phyloP scores from a whole-genome alignment of 371 early-diverging fungal genomes.

The Nematocida sp. region DNA sequence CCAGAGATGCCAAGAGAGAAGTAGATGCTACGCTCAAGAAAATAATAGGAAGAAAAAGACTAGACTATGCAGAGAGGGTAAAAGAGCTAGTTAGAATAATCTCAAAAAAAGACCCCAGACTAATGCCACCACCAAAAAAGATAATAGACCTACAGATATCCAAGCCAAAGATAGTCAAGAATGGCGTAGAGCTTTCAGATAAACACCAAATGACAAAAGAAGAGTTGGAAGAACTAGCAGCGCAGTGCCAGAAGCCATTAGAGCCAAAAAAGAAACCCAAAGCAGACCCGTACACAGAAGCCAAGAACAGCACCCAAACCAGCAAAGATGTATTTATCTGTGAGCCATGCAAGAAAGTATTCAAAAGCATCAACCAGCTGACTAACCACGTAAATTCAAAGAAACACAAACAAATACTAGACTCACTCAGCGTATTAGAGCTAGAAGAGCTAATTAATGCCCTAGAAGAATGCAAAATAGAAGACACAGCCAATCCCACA shows the following conservation, averaged over 20 bases:
- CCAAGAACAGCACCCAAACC: neutral
- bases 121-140: conserved; percentile 8
- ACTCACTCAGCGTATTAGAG: conserved; percentile 3
- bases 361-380: conserved; percentile 49
- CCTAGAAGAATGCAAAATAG: conserved; percentile 21
- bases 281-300: neutral
- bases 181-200: conserved; percentile 36
- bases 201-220: conserved; percentile 23
- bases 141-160: conserved; percentile 10
- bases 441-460: conserved; percentile 3
- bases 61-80: conserved; percentile 11
- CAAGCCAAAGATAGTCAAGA: conserved; percentile 37
- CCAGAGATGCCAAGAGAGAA: conserved; percentile 34
- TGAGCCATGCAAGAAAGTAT: conserved; percentile 43
- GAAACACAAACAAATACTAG: conserved; percentile 43
- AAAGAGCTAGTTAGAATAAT: conserved; percentile 31
- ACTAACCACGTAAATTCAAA: conserved; percentile 41
- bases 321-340: conserved; percentile 24
- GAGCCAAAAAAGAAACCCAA: neutral
- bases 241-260: conserved; percentile 1
- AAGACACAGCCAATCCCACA: neutral
- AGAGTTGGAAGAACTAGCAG: conserved; percentile 6
- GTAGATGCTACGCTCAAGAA: conserved; percentile 24
- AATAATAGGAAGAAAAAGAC: conserved; percentile 5
- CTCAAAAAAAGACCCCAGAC: conserved; percentile 32